Conservation (phyloP, 2,329 filamentous ascomycete genomes). For the Colletotrichum lupini region DNA sequence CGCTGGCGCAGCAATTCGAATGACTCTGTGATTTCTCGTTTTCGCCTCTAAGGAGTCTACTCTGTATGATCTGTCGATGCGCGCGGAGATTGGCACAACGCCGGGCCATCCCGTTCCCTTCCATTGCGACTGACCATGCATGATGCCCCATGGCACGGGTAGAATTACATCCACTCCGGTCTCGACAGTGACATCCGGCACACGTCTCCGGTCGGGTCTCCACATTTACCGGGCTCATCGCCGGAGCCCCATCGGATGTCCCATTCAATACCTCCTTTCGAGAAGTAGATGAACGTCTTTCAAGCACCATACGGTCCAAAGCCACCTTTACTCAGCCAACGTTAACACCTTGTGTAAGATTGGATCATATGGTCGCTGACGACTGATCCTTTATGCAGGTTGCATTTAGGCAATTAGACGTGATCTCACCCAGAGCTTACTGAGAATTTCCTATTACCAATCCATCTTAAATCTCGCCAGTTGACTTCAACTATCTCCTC, state of each 20-base stretch:
- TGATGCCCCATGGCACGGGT: neutral
- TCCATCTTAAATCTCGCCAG: neutral
- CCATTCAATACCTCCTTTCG: too few relatives aligned
- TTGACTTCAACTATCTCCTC: neutral
- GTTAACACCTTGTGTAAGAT: neutral
- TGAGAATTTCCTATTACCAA: neutral
- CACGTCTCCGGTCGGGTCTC: neutral
- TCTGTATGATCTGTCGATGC: neutral
- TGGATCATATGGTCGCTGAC: neutral
- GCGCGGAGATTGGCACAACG: too few relatives aligned
- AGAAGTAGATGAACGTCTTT: neutral
- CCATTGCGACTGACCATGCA: neutral
- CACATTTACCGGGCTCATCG: neutral
- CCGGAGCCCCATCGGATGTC: neutral
- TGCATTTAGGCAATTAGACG: neutral
- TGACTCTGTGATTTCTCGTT: neutral
- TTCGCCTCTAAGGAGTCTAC: neutral
- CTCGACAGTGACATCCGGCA: neutral
- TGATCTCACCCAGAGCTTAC: neutral
- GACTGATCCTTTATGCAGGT: neutral
- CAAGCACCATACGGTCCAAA: neutral
- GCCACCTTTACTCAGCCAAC: neutral
- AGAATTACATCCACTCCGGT: neutral
- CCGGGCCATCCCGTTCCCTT: neutral
- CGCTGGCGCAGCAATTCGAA: slow-evolving; percentile 3